Base-by-base conservation (phyloP, 306 rosid genomes). In the Potentilla sterilis region DNA sequence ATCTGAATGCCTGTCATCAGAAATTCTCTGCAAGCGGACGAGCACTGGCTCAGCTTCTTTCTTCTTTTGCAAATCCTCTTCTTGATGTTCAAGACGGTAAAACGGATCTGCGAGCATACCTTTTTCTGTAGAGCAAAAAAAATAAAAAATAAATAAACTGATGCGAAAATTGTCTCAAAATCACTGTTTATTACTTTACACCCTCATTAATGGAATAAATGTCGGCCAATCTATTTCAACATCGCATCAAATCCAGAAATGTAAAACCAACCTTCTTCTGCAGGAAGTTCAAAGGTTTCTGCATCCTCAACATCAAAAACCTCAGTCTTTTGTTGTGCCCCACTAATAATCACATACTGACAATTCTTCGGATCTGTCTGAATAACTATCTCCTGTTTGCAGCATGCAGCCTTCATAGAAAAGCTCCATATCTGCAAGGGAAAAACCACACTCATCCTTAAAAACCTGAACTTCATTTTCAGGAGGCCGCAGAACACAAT, bases 291-390 rank as follows among this genome's bases (percentile, higher is more conserved):
- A 73, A 93, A 81, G 72, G 96, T 89, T 81, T 93, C 98, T 9
- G 96, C 98, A 84, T 93, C 98, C 86, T 89, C 97, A 47, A 89
- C 62, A 73, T 93, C 98, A 75, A 32, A 93, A 18, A 81, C 98
- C 86, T 89, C 98, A 9, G 81, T 85, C 85, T 93, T 93, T 67
- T 52, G 76, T 69, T 85, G 87, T 43, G 93, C 98, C 48, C 98
- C 98, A 59, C 98, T 91, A 63, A 88, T 86, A 70, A 93, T 83
- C 79, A 91, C 85, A 77, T 93, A 93, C 77, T 80, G 89, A 11
- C 93, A 88, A 77, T 91, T 91, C 88, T 91, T 91, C 2, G 98
- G 98, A 86, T 93, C 98, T 48, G 98, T 93, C 73, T 93, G 98
- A 79, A 91, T 88, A 44, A 86, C 86, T 58, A 93, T 91, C 92